These are phyloP conservation scores for Diaporthe helianthi DNA, from an alignment of 2,329 filamentous ascomycete genomes.

Conservation along the genomic window DNA sequence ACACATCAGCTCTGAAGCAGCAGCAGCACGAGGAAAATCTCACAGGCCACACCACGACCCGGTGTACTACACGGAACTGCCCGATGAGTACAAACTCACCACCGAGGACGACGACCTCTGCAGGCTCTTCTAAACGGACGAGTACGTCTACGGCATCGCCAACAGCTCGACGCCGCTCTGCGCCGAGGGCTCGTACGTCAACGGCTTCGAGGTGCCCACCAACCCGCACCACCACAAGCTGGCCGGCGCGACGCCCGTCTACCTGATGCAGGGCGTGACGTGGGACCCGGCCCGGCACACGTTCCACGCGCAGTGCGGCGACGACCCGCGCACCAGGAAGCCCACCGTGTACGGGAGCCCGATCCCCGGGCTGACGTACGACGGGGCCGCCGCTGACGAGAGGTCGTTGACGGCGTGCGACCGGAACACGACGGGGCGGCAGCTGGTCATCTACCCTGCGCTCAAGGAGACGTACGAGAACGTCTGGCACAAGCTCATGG, in stretches of 20 bases:
- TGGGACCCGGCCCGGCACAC: background rate
- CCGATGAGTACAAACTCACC: slow-evolving; percentile 3
- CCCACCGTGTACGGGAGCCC: slow-evolving; percentile 7
- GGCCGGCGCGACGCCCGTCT: slow-evolving; percentile 1
- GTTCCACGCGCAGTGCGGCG: slow-evolving; percentile 12
- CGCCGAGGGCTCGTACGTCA: slow-evolving; percentile 5
- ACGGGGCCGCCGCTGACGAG: background rate
- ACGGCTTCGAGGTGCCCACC: slow-evolving; percentile 23
- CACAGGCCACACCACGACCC: background rate
- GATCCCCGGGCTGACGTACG: background rate
- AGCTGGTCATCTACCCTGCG: slow-evolving; percentile 20
- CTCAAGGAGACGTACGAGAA: slow-evolving; percentile 26
- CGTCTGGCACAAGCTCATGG: slow-evolving; percentile 26
- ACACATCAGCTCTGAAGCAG: background rate
- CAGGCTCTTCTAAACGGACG: slow-evolving; percentile 22
- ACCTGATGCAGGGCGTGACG: slow-evolving; percentile 23
- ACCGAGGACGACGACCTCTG: slow-evolving; percentile 25
- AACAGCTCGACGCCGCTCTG: background rate
- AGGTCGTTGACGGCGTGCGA: background rate
- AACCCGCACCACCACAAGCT: slow-evolving; percentile 25
- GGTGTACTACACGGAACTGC: slow-evolving; percentile 8
- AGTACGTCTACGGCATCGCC: slow-evolving; percentile 25
- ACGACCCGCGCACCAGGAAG: background rate
- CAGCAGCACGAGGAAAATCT: no score
- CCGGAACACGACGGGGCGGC: background rate